phyloP scores from a whole-genome alignment of 768 basidiomycete species.

The Tremella fuciformis region DNA sequence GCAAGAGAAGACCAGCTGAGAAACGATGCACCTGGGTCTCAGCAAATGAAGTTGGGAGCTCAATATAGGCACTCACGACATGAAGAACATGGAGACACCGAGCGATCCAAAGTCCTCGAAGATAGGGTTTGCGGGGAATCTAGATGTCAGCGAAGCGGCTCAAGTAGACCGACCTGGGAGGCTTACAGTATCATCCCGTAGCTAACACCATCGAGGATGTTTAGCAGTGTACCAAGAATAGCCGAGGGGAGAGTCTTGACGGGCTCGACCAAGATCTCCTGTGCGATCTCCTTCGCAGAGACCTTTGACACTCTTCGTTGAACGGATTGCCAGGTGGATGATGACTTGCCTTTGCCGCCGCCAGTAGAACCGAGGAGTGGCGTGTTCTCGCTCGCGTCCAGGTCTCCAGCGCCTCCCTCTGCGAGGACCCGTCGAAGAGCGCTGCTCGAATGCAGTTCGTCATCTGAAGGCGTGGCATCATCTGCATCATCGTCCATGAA shows the following conservation, averaged over 20 bases:
- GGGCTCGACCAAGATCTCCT: constrained; percentile 40
- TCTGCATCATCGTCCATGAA: constrained; percentile 13
- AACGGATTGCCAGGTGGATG: constrained; percentile 1
- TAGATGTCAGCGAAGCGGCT: constrained; percentile 55
- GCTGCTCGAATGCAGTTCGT: background rate
- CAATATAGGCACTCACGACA: constrained; percentile 59
- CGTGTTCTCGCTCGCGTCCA: constrained; percentile 22
- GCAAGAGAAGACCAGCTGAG: constrained; percentile 78
- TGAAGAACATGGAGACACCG: constrained; percentile 94
- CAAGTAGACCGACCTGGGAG: background rate
- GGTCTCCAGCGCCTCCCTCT: constrained; percentile 19
- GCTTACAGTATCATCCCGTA: constrained; percentile 72
- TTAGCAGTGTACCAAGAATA: constrained; percentile 75
- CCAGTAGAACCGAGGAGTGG: constrained; percentile 23
- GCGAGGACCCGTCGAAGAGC: constrained; percentile 34
- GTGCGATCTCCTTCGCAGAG: constrained; percentile 35
- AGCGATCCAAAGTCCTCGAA: constrained; percentile 78
- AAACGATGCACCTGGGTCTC: constrained; percentile 61
- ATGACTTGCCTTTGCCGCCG: background rate
- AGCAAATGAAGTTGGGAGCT: constrained; percentile 7
- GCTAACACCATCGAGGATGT: constrained; percentile 88
- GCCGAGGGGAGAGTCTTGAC: constrained; percentile 68
- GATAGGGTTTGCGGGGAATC: constrained; percentile 79
- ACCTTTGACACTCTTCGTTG: constrained; percentile 32
- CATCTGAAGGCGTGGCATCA: constrained; percentile 7